These are phyloP conservation scores for Albatrellus sp. DNA, from an alignment of 1,284 basidiomycete species.

Conservation along the genomic window DNA sequence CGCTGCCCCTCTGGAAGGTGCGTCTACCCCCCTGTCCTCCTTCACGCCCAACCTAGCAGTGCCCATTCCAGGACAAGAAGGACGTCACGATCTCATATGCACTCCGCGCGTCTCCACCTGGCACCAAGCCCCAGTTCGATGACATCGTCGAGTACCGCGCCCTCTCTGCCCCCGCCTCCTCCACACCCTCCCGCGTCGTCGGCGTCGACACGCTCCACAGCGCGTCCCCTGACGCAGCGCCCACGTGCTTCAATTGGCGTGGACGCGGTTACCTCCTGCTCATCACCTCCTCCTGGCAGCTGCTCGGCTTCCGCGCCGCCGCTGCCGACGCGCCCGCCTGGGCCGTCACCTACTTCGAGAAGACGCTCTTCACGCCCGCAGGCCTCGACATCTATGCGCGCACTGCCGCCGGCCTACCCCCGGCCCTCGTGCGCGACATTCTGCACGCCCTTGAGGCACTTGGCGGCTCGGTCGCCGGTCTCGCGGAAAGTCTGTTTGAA, in stretches of 20 bases:
- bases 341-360: constrained; percentile 38
- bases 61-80: constrained; percentile 19
- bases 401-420: constrained; percentile 14
- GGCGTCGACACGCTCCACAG: constrained; percentile 24
- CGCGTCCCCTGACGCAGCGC: constrained; percentile 13
- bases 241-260: constrained; percentile 32
- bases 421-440: constrained; percentile 6
- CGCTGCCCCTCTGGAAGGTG: constrained; percentile 36
- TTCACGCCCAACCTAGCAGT: not conserved
- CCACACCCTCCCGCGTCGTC: constrained; percentile 19
- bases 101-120: constrained; percentile 10
- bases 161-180: constrained; percentile 14
- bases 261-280: constrained; percentile 30
- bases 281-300: constrained; percentile 34
- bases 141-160: constrained; percentile 28
- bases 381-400: constrained; percentile 37
- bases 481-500: not conserved
- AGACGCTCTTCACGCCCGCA: constrained; percentile 38
- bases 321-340: constrained; percentile 18
- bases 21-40: constrained; percentile 5
- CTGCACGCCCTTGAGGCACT: not conserved
- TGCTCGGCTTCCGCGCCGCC: constrained; percentile 24
- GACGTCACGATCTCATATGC: constrained; percentile 35
- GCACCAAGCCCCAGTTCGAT: constrained; percentile 14
- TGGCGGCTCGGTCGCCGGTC: not conserved